A percentile compares a stretch with the other conserved stretches of the same genome.
These are phyloP conservation scores for Daldinia eschscholtzii DNA, from an alignment of 2,329 filamentous ascomycete species.

Conservation along the genomic window DNA sequence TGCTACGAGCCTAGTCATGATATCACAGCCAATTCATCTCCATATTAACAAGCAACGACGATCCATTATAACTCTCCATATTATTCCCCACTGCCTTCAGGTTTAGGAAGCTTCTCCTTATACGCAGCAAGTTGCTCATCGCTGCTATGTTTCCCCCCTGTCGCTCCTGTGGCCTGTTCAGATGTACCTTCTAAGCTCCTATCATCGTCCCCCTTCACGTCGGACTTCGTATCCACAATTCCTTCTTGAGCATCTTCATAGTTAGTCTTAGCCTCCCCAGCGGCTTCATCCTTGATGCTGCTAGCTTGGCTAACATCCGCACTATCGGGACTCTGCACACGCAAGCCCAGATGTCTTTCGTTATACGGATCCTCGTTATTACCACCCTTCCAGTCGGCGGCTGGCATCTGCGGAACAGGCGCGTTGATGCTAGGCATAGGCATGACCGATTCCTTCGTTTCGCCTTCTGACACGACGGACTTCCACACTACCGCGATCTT, in stretches of 20 bases:
- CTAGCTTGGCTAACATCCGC: conserved; percentile 78
- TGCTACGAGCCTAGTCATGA: not conserved
- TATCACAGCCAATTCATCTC: not conserved
- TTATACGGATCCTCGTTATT: conserved; percentile 61
- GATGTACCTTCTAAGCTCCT: conserved; percentile 6
- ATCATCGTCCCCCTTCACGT: conserved; percentile 26
- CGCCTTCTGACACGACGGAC: conserved; percentile 51
- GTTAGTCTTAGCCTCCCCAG: conserved; percentile 31
- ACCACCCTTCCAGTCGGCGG: conserved; percentile 81
- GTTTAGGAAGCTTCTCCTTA: conserved; percentile 49
- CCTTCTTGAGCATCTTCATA: conserved; percentile 46
- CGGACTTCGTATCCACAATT: conserved; percentile 40
- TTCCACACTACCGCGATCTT: conserved; percentile 88
- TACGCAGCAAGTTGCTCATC: conserved; percentile 47
- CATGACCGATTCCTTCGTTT: conserved; percentile 59
- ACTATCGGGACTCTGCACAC: conserved; percentile 74
- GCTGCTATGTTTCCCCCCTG: conserved; percentile 25
- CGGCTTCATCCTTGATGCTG: conserved; percentile 66
- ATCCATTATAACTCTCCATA: conserved; percentile 1
- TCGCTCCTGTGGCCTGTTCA: conserved; percentile 12
- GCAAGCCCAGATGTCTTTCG: conserved; percentile 76
- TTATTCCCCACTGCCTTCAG: conserved; percentile 42
- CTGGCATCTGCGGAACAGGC: conserved; percentile 74
- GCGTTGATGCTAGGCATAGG: conserved; percentile 77
- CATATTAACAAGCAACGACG: conserved; percentile 12